Evolutionary conservation across 1,139 yeast species (phyloP), one percentile per base, ranked within the genome.

Genomic region (Hemisphaericaspora lyxosophila): DNA sequence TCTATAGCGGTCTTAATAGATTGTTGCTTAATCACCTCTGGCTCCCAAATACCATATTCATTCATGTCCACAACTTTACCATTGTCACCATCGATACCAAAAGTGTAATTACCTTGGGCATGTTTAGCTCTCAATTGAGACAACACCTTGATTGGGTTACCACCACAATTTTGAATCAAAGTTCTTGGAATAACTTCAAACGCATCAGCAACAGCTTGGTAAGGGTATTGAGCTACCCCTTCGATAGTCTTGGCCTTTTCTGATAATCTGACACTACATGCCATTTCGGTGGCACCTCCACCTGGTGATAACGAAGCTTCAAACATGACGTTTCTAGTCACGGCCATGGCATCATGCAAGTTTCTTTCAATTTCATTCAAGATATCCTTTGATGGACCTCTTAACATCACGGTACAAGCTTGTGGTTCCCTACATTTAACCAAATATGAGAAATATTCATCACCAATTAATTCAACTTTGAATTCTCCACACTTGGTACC

Each of bases 251-350:
- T 90, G 35, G 97, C 97, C 68, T 80, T 84, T 60, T 92, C 97
- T 9, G 96, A 78, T 45, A 92, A 75, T 49, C 77, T 80, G 22
- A 92, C 97, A 48, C 94, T 77, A 35, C 94, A 90, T 2, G 98
- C 98, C 97, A 94, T 92, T 67, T 92, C 99, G 16, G 97, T 92
- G 36, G 99, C 98, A 56, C 99, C 98, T 42, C 98, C 99, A 51
- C 99, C 99, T 36, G 99, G 99, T 2, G 96, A 76, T 57, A 92
- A 75, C 28, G 94, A 81, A 36, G 99, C 98, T 61, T 92, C 95
- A 53, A 92, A 83, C 75, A 87, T 79, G 34, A 94, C 97, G 58
- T 94, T 94, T 63, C 97, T 81, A 17, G 98, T 83, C 37, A 92
- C 98, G 5, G 97, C 92, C 96, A 94, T 87, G 34, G 99, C 98